Evolutionary conservation across 1,284 basidiomycete genomes (phyloP), one percentile per base, ranked within the genome.

Genomic region (Cryptococcus sp.): DNA sequence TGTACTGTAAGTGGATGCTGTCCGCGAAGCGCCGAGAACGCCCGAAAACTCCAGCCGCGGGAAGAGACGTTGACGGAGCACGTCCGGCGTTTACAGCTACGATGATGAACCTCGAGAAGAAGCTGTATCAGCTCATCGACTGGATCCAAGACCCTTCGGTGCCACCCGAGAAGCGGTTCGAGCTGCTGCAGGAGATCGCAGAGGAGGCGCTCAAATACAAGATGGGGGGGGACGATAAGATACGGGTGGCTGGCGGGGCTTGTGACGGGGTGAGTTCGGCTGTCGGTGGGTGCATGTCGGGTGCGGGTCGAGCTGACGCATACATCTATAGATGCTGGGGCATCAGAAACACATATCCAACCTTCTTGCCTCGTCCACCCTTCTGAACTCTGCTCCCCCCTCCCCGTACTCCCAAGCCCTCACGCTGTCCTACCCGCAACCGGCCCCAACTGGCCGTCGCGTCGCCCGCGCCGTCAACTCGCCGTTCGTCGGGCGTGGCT

Each of bases 221-320:
- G 76, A 85, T 94, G 57, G 96, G 96, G 40, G 91, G 90, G 45
- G 96, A 98, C 76, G 95, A 99, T 85, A 98, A 98, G 82, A 98
- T 98, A 73, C 85, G 94, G 68, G 93, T 98, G 57, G 93, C 93
- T 11, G 91, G 88, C 64, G 89, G 89, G 65, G 94, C 94, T 11
- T 91, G 92, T 53, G 95, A 99, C 78, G 89, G 81, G 15, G 82
- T 83, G 62, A 66, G 81, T 73, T 9, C 51, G 7, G 16, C 42
- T 37, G 43, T 21, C 40, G n/a, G 7, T 37, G 15, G 49, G 38
- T 15, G 18, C 20, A 43, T 15, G 42, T 44, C 21, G 18, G 9
- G 23, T 47, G 42, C 24, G 20, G 7, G 16, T n/a, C n/a, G 12
- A n/a, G 20, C 50, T 50, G 42, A 58, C 33, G n/a, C 9, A n/a